Evolutionary conservation across 148 eudicot species (phyloP), one percentile per base, ranked within the genome.

Genomic region (Heliosperma pusillum): DNA sequence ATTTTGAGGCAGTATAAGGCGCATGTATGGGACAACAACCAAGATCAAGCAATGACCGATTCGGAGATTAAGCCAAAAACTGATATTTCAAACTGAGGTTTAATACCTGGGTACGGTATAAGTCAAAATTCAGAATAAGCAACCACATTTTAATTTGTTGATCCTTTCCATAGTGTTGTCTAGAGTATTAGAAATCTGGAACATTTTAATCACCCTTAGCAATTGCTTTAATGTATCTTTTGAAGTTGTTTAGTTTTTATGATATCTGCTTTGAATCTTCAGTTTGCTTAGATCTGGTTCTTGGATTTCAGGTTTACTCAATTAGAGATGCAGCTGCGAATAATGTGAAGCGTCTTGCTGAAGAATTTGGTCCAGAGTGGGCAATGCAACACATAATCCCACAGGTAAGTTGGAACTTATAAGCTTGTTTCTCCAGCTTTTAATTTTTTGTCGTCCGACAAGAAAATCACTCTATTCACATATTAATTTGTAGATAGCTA

Each of bases 351-450:
- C 98, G 98, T 70, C 97, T 95, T 74, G 98, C 98, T 20, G 98
- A 95, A 82, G 98, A 95, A 84, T 95, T 95, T 86, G 97, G 98
- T 73, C 96, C 98, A 77, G 97, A 92, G 20, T 95, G 98, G 98
- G 98, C 98, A 77, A 92, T 92, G 98, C 91, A 95, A 85, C 98
- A 95, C 83, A 92, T 95, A 58, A 70, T 95, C 75, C 97, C 98
- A 72, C 98, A 95, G 96, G 98, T 92, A 78, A 7, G 10, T 15
- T 33, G 7, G 27, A 19, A 24, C n/a, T 4, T 53, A 2, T 15
- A 3, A 33, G 33, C 3, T 26, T 30, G 11, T 62, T 17, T 4
- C 13, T 62, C 15, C 36, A 25, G 58, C 27, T 26, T 4, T 15
- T 13, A n/a, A 44, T 74, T 42, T 61, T 1, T 36, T 2, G n/a